Percentiles rank a stretch among this genome's conserved stretches.
These are phyloP conservation scores for Mollisia scopiformis DNA, from an alignment of 2,329 filamentous ascomycete species.

Conservation along the genomic window DNA sequence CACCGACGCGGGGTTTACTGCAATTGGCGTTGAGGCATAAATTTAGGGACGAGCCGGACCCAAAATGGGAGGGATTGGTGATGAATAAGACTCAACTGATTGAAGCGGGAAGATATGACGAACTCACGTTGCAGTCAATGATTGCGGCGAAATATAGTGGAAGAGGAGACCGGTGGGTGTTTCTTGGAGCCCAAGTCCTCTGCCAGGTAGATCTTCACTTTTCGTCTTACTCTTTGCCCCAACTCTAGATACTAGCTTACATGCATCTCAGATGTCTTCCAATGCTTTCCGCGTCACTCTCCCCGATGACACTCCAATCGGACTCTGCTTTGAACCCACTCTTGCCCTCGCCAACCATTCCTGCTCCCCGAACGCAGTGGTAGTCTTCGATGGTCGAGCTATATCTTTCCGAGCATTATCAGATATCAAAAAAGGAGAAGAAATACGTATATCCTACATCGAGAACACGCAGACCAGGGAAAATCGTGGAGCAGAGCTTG, in stretches of 20 bases:
- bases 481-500: slow-evolving; percentile 17
- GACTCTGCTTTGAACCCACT: slow-evolving; percentile 57
- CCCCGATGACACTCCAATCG: slow-evolving; percentile 53
- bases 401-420: slow-evolving; percentile 54
- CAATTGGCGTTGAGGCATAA: slow-evolving; percentile 49
- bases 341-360: slow-evolving; percentile 62
- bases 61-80: slow-evolving; percentile 44
- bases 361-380: slow-evolving; percentile 61
- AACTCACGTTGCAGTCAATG: slow-evolving; percentile 52
- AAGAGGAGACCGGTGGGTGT: slow-evolving; percentile 13
- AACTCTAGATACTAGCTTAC: not conserved
- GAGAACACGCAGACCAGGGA: slow-evolving; percentile 42
- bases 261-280: slow-evolving; percentile 53
- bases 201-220: not conserved
- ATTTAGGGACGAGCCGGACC: slow-evolving; percentile 32
- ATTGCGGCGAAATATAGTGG: slow-evolving; percentile 30
- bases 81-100: slow-evolving; percentile 48
- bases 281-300: slow-evolving; percentile 64
- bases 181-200: not conserved
- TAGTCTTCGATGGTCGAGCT: slow-evolving; percentile 56
- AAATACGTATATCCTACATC: slow-evolving; percentile 65
- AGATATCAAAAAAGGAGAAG: slow-evolving; percentile 53
- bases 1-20: slow-evolving; percentile 56
- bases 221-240: not conserved
- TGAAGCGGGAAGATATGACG: slow-evolving; percentile 37